phyloP scores from a whole-genome alignment of 2,329 filamentous ascomycete genomes.

The Colletotrichum neosansevieriae region DNA sequence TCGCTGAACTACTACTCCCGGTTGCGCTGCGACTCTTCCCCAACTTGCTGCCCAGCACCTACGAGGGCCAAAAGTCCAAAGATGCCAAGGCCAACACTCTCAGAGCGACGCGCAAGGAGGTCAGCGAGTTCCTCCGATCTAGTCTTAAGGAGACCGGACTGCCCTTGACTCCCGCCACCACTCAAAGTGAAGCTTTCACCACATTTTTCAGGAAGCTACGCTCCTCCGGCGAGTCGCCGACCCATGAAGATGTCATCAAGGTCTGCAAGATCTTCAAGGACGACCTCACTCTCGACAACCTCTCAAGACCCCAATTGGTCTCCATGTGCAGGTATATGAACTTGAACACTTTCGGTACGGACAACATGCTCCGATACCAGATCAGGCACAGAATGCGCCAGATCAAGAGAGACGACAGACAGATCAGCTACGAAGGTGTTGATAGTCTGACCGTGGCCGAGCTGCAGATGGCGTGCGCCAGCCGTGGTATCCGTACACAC shows the following conservation, averaged over 20 bases:
- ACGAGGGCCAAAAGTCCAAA: constrained; percentile 90
- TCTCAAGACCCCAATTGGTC: constrained; percentile 94
- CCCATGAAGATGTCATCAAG: constrained; percentile 92
- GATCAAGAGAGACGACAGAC: constrained; percentile 97
- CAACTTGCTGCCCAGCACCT: constrained; percentile 96
- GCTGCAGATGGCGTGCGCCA: constrained; percentile 91
- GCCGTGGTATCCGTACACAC: constrained; percentile 91
- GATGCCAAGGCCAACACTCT: constrained; percentile 88
- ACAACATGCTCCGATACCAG: constrained; percentile 97
- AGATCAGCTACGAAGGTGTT: constrained; percentile 93
- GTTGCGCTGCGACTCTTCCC: constrained; percentile 95
- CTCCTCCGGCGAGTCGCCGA: constrained; percentile 90
- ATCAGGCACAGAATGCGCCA: constrained; percentile 98
- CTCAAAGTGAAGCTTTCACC: constrained; percentile 92
- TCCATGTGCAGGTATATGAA: constrained; percentile 99
- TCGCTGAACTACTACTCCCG: constrained; percentile 92
- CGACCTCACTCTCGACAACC: constrained; percentile 95
- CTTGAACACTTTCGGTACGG: constrained; percentile 95
- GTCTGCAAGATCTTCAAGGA: constrained; percentile 99
- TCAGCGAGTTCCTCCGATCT: constrained; percentile 88
- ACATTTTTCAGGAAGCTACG: constrained; percentile 98
- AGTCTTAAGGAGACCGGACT: constrained; percentile 95
- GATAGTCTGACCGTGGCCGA: constrained; percentile 94
- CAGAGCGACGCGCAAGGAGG: constrained; percentile 89
- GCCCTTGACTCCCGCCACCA: constrained; percentile 84